Evolutionary conservation across 805 yeast genomes (phyloP).

Genomic region (Kazachstania kunashirensis): DNA sequence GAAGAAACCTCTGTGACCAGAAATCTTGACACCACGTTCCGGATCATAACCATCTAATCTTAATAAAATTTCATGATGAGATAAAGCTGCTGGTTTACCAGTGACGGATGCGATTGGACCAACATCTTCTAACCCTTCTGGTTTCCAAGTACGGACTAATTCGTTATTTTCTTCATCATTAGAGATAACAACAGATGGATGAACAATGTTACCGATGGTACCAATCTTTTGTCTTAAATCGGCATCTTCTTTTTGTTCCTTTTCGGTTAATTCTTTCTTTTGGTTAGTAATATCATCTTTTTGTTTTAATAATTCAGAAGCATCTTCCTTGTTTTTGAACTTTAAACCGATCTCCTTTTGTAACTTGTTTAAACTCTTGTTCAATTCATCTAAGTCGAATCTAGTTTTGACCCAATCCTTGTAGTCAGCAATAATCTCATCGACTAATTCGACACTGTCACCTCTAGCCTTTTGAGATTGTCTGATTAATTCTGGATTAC

Average conservation of each 20-base stretch:
- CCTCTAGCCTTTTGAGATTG: constrained; percentile 91
- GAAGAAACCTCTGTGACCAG: constrained; percentile 98
- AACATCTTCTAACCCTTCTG: constrained; percentile 52
- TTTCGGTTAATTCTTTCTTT: constrained; percentile 54
- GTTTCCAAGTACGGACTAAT: constrained; percentile 78
- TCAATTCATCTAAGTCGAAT: constrained; percentile 81
- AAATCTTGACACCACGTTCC: constrained; percentile 94
- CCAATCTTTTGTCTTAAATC: constrained; percentile 71
- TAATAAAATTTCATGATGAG: constrained; percentile 91
- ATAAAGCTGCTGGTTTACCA: constrained; percentile 63
- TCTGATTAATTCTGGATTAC: constrained; percentile 82
- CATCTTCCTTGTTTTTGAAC: constrained; percentile 92
- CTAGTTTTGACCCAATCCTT: constrained; percentile 85
- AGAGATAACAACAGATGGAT: constrained; percentile 80
- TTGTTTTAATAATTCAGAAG: constrained; percentile 67
- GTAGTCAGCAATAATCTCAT: constrained; percentile 86
- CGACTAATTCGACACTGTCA: constrained; percentile 88
- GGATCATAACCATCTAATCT: constrained; percentile 98
- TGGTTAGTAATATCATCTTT: constrained; percentile 66
- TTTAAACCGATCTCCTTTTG: constrained; percentile 91
- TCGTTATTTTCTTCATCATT: constrained; percentile 87
- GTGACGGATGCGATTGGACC: constrained; percentile 68
- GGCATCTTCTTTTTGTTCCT: constrained; percentile 73
- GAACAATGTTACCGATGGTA: constrained; percentile 89
- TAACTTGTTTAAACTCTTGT: constrained; percentile 78